Conservation (phyloP, 768 basidiomycete genomes). For the Lactifluus subvellereus region DNA sequence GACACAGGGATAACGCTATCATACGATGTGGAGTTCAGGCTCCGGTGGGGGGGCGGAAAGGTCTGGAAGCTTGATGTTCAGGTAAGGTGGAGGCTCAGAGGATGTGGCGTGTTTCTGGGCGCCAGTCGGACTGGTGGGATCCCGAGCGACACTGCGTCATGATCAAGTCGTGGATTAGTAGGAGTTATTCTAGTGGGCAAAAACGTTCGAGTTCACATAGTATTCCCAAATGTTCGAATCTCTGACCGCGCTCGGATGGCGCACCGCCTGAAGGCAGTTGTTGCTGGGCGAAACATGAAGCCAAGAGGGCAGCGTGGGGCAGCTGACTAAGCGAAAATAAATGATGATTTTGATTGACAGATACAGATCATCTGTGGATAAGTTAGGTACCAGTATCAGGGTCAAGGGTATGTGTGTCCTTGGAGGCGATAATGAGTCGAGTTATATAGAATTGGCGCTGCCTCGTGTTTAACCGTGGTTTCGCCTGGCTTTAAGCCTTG, state of each 20-base stretch:
- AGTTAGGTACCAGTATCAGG: background rate
- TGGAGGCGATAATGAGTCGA: background rate
- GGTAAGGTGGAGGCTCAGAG: constrained; percentile 30
- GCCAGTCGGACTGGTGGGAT: background rate
- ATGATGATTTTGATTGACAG: background rate
- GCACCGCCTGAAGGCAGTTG: background rate
- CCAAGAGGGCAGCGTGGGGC: too few species aligned
- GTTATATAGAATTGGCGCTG: background rate
- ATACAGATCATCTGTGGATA: too few species aligned
- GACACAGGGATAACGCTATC: constrained; percentile 28
- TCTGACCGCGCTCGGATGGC: background rate
- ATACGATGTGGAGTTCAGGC: constrained; percentile 52
- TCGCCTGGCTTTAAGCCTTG: constrained; percentile 14
- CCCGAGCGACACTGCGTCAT: background rate
- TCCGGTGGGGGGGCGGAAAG: constrained; percentile 40
- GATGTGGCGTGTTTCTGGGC: constrained; percentile 22
- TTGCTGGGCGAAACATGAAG: background rate
- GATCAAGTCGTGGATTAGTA: background rate
- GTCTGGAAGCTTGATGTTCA: constrained; percentile 55
- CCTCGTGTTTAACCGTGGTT: constrained; percentile 21
- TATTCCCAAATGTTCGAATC: background rate
- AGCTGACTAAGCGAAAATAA: background rate
- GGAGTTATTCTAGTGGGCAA: too few species aligned
- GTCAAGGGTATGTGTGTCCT: background rate
- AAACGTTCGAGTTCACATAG: background rate